Percentiles rank a stretch among this genome's conserved stretches.
phyloP scores from a whole-genome alignment of 2,329 filamentous ascomycete species.

The Cytospora piceicola region DNA sequence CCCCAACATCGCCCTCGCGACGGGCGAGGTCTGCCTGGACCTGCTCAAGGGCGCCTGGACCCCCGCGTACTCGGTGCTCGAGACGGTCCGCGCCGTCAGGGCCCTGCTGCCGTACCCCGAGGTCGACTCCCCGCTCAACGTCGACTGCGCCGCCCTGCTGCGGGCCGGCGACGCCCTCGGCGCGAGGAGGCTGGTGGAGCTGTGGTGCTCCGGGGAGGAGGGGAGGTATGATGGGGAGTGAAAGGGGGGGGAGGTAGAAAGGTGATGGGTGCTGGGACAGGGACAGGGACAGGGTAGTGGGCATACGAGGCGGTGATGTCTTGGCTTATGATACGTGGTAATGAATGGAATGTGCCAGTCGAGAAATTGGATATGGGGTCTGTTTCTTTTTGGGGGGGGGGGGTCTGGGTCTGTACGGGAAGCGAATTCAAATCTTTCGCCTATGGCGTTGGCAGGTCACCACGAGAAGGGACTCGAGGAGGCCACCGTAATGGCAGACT shows the following conservation, averaged over 20 bases:
- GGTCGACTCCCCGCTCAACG: conserved; percentile 75
- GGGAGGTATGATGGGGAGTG: conserved; percentile 53
- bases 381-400: too few species aligned
- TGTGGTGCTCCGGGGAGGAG: conserved; percentile 59
- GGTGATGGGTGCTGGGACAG: neutral
- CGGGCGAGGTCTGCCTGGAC: conserved; percentile 93
- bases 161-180: conserved; percentile 70
- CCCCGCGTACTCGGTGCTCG: conserved; percentile 79
- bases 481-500: neutral
- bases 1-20: conserved; percentile 72
- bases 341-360: neutral
- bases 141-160: conserved; percentile 75
- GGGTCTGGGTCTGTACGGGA: neutral
- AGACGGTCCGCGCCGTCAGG: conserved; percentile 73
- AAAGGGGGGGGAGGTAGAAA: neutral
- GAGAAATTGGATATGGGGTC: neutral
- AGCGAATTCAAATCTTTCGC: neutral
- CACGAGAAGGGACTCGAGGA: neutral
- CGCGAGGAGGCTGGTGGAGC: conserved; percentile 71
- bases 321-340: neutral
- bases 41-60: conserved; percentile 81
- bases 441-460: neutral
- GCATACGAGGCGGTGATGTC: neutral
- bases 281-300: neutral
- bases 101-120: conserved; percentile 71